A percentile compares a stretch with the other conserved stretches of the same genome.
Evolutionary conservation across 306 rosid genomes (phyloP).

Genomic region (Casuarina cunninghamiana): DNA sequence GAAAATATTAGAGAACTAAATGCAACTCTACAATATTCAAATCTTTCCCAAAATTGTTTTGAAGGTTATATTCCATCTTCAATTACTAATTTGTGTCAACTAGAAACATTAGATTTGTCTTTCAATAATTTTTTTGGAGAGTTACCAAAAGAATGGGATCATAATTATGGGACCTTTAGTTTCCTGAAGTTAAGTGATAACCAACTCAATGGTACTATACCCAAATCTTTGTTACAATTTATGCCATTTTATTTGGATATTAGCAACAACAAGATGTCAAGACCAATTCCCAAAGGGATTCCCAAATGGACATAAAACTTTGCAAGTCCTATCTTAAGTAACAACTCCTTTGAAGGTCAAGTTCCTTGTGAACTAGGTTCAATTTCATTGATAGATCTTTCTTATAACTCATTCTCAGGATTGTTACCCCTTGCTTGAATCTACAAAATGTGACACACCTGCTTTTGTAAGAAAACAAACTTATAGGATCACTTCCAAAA

Average conservation of each 20-base stretch:
- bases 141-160: not conserved
- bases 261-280: not conserved
- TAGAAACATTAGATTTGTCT: not conserved
- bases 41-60: not conserved
- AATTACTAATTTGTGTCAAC: not conserved
- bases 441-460: not conserved
- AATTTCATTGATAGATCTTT: not conserved
- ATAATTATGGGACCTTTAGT: accelerated
- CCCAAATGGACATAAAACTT: not conserved
- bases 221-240: not conserved
- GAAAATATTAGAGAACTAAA: not conserved
- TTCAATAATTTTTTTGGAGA: slow-evolving; percentile 4
- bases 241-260: not conserved
- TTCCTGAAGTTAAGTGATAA: not conserved
- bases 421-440: slow-evolving; percentile 11
- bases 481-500: not conserved
- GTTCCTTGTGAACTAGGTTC: not conserved
- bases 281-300: not conserved
- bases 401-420: slow-evolving; percentile 12
- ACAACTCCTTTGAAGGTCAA: not conserved
- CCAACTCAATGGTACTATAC: not conserved
- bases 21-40: not conserved
- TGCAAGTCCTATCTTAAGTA: not conserved
- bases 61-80: slow-evolving; percentile 12
- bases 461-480: not conserved